Base-by-base conservation (phyloP, 1,284 basidiomycete species). In the Filobasidium uniguttulatum region DNA sequence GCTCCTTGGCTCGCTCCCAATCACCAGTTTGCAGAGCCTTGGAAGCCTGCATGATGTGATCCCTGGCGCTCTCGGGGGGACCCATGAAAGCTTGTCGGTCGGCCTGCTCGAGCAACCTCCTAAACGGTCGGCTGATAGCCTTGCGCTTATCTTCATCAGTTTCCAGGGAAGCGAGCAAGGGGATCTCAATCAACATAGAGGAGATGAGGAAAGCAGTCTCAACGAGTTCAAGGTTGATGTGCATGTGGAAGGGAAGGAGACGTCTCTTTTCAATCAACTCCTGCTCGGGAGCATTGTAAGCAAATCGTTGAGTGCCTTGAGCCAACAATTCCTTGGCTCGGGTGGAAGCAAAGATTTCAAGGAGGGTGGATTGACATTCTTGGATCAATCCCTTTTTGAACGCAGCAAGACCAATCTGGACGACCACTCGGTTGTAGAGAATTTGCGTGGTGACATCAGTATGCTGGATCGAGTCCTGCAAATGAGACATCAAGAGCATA, bases 31-130 rank as follows among this genome's bases (percentile, higher is more conserved):
- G 90, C 49, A 98, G 72, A 4, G 94, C 91, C 72, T 91, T 94
- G 70, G 85, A 86, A 4, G 94, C 94, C 71, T 97, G 93, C 87
- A 98, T 97, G 68, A 99, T 93, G 69, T 98, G 93, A 67, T 99
- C 94, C 37, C 93, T 75, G 46, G 93, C 98, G 68, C 88, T 97
- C 72, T 99, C 94, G 26, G 94, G 94, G 2, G 94, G 94, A 15
- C 94, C 94, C 36, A 89, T 91, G 71, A 99, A 98, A 9, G 96
- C 85, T 71, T 97, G 91, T 37, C 91, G 81, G 66, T 98, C 94
- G 3, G 93, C 91, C 66, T 94, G 91, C 72, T 99, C 94, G 53
- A 99, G 75, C 60, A 97, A 74, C 40, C 93, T 79, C 47, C 93
- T 80, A 80, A 98, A 98, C 30, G 89, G 85, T 66, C 96, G 90